Evolutionary conservation across 2,329 filamentous ascomycete species (phyloP).

Genomic region (Basipetospora sp.): DNA sequence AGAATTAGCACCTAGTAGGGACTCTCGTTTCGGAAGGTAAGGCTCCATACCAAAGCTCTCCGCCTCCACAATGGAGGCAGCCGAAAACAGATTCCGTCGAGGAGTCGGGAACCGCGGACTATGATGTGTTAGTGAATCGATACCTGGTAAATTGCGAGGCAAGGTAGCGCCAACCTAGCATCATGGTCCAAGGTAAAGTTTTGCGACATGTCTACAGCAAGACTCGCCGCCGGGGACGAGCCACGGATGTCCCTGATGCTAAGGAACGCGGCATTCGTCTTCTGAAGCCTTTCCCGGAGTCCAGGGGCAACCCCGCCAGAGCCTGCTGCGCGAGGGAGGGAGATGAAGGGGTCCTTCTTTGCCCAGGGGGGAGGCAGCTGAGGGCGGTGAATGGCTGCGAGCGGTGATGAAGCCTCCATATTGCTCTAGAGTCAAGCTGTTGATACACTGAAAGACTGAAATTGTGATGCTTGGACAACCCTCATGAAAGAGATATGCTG

Average conservation of each 20-base stretch:
- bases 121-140: not conserved
- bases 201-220: constrained; percentile 87
- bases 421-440: not conserved
- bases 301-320: constrained; percentile 50
- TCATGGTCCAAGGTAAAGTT: constrained; percentile 86
- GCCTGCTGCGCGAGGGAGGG: constrained; percentile 34
- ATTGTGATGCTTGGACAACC: not conserved
- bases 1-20: too few species aligned
- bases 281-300: constrained; percentile 59
- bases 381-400: constrained; percentile 79
- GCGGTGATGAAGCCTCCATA: constrained; percentile 88
- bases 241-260: constrained; percentile 56
- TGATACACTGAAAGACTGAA: too few species aligned
- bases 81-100: constrained; percentile 24
- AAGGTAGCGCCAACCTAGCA: constrained; percentile 50
- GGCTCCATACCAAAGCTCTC: constrained; percentile 3
- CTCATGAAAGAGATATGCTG: too few species aligned
- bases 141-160: not conserved
- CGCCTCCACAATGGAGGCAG: constrained; percentile 22
- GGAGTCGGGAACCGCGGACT: constrained; percentile 28
- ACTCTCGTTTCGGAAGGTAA: too few species aligned
- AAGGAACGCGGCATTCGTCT: constrained; percentile 62
- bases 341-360: constrained; percentile 34
- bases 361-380: constrained; percentile 46
- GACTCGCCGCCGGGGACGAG: constrained; percentile 77